Percentiles rank a stretch among this genome's conserved stretches.
phyloP scores from a whole-genome alignment of 1,284 basidiomycete species.

The Polyporus tsugae region DNA sequence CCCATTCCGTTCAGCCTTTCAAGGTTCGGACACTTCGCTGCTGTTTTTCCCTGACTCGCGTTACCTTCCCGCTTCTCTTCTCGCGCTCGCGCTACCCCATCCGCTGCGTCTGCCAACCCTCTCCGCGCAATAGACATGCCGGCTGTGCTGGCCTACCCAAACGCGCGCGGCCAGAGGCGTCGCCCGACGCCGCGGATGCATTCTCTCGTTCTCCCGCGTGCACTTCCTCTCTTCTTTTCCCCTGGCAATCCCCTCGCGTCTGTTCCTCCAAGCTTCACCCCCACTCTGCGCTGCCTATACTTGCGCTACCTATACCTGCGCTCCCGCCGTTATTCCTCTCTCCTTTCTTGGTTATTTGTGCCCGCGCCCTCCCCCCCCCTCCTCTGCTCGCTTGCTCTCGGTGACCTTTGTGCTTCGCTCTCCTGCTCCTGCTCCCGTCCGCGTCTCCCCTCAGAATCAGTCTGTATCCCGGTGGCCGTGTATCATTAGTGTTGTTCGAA shows the following conservation, averaged over 20 bases:
- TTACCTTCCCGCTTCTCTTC: constrained; percentile 3
- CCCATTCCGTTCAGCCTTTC: background rate
- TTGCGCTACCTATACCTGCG: constrained; percentile 1
- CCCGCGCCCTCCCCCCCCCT: background rate
- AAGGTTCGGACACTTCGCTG: background rate
- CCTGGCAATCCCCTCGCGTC: background rate
- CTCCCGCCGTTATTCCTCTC: background rate
- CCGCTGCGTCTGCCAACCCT: background rate
- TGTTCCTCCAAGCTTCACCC: background rate
- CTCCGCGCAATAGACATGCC: constrained; percentile 3
- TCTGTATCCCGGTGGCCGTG: constrained; percentile 2
- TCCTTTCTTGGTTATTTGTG: background rate
- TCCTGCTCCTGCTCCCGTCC: background rate
- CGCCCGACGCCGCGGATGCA: background rate
- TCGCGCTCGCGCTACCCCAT: constrained; percentile 3
- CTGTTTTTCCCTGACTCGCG: background rate
- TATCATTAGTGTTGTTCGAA: background rate
- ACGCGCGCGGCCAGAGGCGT: background rate
- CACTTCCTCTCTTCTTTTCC: background rate
- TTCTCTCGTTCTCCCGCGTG: constrained; percentile 3
- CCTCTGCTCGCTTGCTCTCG: background rate
- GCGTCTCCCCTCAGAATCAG: background rate
- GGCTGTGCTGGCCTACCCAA: constrained; percentile 2
- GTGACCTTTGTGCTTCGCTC: background rate
- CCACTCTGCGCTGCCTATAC: background rate